These are phyloP conservation scores for Cydonia oblonga DNA, from an alignment of 331 rosid genomes.

Conservation along the genomic window DNA sequence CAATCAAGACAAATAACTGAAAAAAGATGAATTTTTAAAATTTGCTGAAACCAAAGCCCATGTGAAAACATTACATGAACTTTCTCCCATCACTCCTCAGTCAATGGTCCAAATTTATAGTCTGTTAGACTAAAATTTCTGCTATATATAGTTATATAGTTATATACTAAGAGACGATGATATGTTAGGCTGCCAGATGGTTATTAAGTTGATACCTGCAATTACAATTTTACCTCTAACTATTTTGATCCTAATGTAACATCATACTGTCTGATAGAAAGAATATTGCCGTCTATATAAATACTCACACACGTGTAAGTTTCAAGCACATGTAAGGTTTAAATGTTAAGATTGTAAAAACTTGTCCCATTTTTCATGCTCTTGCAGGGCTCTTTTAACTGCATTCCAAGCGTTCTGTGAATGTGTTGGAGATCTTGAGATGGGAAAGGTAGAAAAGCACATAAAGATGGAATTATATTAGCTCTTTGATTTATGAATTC, in stretches of 20 bases:
- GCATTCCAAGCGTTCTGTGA: constrained; percentile 98
- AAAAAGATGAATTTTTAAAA: too few relatives aligned
- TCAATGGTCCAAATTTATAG: not conserved
- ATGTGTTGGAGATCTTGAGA: constrained; percentile 97
- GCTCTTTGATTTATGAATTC: not conserved
- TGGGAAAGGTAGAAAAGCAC: constrained; percentile 75
- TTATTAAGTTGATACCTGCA: not conserved
- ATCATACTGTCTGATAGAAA: not conserved
- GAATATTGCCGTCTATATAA: not conserved
- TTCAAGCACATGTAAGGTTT: not conserved
- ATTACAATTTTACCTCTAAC: not conserved
- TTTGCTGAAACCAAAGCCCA: too few relatives aligned
- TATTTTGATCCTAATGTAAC: not conserved
- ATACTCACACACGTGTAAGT: not conserved
- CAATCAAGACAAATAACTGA: too few relatives aligned
- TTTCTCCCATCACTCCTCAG: not conserved
- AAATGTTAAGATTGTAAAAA: not conserved
- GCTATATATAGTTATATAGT: too few relatives aligned
- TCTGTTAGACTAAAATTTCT: not conserved
- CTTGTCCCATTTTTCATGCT: constrained; percentile 14
- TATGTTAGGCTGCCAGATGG: not conserved
- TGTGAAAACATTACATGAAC: too few relatives aligned
- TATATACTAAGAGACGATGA: not conserved
- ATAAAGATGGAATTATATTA: not conserved
- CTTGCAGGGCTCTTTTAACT: constrained; percentile 73